Base-by-base conservation (phyloP, 306 rosid species). In the Castanospermum australe region DNA sequence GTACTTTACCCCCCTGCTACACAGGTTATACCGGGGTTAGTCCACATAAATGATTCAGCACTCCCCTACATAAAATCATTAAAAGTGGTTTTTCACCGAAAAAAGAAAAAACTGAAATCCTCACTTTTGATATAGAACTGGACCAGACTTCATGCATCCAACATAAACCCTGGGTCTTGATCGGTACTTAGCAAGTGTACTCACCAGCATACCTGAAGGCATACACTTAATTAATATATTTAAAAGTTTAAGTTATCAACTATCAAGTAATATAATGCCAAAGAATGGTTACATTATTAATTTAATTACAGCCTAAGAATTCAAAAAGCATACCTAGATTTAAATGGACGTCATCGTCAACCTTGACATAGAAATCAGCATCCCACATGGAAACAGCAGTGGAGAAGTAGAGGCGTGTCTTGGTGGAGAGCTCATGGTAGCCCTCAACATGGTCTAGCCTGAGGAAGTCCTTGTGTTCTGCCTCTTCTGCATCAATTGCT, bases 91-190 rank as follows among this genome's bases (percentile, higher is more conserved):
- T 18, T n/a, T n/a, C n/a, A n/a, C n/a, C n/a, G 30, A 3, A 12
- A 8, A 5, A 6, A 17, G 2, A 20, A 28, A 30, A 47, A 4
- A 24, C 3, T 9, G 12, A 6, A 5, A 1, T 4, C 13, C 93
- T 79, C 57, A 92, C 97, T 92, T 92, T 66, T 92, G 87, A 76
- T 68, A 89, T 21, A 94, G 76, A 84, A 94, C 98, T 5, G 98
- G 97, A n/a, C 98, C 98, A 4, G 98, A 94, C 82, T 94, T 94
- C 98, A 94, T 94, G 84, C 98, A 94, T 25, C 98, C 98, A 70
- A 94, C 87, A 17, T 94, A 94, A 73, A 87, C 67, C 67, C 97
- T 87, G 33, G 98, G 95, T 33, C 82, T 92, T 5, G 89, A 81
- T 22, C 93, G 71, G 71, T 91, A 85, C 66, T 79, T 86, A 6